Percentiles rank a stretch among this genome's conserved stretches.
Evolutionary conservation across 1,139 yeast genomes (phyloP).

Genomic region (Tardiomyces blankii): DNA sequence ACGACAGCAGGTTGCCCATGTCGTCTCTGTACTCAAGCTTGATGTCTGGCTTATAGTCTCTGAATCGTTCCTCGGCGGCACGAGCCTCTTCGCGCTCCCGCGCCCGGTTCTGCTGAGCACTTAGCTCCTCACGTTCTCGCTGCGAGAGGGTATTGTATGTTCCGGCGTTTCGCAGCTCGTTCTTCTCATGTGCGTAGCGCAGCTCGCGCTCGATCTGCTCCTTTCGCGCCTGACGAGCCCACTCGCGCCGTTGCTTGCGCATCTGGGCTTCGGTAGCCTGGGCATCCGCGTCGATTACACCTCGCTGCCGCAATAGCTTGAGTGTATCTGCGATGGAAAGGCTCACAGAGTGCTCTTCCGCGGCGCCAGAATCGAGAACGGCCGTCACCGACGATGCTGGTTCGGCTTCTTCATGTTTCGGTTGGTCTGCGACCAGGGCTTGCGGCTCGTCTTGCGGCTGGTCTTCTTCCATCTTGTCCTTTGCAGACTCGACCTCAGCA

Average conservation of each 20-base stretch:
- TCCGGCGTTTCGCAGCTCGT: slow-evolving; percentile 16
- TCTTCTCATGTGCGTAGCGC: slow-evolving; percentile 10
- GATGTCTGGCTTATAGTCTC: slow-evolving; percentile 52
- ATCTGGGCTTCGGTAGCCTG: slow-evolving; percentile 14
- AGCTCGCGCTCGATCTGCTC: slow-evolving; percentile 8
- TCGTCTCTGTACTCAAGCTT: slow-evolving; percentile 59
- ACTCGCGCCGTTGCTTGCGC: slow-evolving; percentile 17
- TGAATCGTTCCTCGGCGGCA: slow-evolving; percentile 25
- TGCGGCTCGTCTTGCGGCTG: background rate
- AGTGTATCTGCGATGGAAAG: slow-evolving; percentile 52
- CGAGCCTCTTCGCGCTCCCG: slow-evolving; percentile 21
- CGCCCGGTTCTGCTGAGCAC: slow-evolving; percentile 30
- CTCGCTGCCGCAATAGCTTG: slow-evolving; percentile 38
- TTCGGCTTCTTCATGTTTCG: slow-evolving; percentile 2
- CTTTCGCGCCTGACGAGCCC: slow-evolving; percentile 14
- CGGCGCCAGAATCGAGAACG: slow-evolving; percentile 7
- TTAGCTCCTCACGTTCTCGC: slow-evolving; percentile 23
- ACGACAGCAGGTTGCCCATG: slow-evolving; percentile 47
- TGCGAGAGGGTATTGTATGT: slow-evolving; percentile 21
- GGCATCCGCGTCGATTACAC: slow-evolving; percentile 25
- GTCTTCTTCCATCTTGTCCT: no score
- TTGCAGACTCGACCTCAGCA: no score
- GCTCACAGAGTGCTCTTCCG: slow-evolving; percentile 28
- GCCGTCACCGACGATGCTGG: slow-evolving; percentile 5
- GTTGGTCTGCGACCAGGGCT: background rate